Percentiles rank a stretch among this genome's conserved stretches.
Evolutionary conservation across 306 rosid genomes (phyloP).

Genomic region (Sicyos edulis): DNA sequence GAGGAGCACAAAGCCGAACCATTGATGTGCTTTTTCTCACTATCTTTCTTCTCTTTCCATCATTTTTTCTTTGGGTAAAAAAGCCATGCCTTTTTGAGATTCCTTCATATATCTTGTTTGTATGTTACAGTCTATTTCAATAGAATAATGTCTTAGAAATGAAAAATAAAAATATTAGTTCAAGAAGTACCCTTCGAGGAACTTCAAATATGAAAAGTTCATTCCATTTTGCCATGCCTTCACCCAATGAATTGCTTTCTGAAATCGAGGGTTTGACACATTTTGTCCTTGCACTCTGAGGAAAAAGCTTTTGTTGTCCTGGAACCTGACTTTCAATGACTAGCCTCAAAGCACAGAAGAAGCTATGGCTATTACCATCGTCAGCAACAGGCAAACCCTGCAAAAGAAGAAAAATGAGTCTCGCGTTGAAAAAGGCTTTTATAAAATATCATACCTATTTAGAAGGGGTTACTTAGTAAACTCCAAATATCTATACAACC

Average conservation of each 20-base stretch:
- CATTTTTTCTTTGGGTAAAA: no score
- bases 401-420: constrained; percentile 10
- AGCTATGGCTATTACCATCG: constrained; percentile 87
- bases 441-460: not conserved
- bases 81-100: not conserved
- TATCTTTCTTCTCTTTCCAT: not conserved
- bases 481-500: constrained; percentile 42
- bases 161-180: constrained; percentile 14
- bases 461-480: constrained; percentile 15
- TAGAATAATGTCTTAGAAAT: not conserved
- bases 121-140: not conserved
- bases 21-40: not conserved
- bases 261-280: constrained; percentile 73
- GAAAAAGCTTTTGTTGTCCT: constrained; percentile 92
- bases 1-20: no score
- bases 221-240: constrained; percentile 84
- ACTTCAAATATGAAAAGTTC: constrained; percentile 94
- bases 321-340: constrained; percentile 68
- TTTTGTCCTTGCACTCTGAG: constrained; percentile 97
- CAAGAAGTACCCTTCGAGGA: constrained; percentile 58
- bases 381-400: constrained; percentile 76
- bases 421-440: constrained; percentile 15
- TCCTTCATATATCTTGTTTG: not conserved
- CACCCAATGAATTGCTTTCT: constrained; percentile 30
- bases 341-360: constrained; percentile 97